Evolutionary conservation across 768 basidiomycete species (phyloP).

Genomic region (Termitomyces sp.): DNA sequence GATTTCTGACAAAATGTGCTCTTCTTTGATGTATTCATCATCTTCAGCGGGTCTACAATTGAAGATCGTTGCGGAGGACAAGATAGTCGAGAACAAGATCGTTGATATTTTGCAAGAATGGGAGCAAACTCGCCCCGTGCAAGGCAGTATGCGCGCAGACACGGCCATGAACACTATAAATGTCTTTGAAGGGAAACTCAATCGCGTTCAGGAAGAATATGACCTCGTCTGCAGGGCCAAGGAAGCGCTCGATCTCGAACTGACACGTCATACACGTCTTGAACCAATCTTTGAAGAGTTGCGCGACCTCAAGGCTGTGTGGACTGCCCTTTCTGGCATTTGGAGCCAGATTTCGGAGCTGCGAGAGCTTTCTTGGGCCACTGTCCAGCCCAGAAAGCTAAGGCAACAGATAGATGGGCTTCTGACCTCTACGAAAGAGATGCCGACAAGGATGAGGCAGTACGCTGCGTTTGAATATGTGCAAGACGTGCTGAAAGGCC

Average conservation of each 20-base stretch:
- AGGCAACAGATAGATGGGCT: conserved; percentile 93
- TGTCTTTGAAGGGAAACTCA: conserved; percentile 90
- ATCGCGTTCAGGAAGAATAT: conserved; percentile 89
- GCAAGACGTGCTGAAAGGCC: conserved; percentile 81
- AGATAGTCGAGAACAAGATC: conserved; percentile 95
- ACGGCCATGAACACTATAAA: conserved; percentile 95
- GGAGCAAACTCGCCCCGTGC: conserved; percentile 95
- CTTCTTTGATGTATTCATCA: neutral
- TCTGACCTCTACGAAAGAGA: conserved; percentile 91
- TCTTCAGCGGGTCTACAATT: conserved; percentile 87
- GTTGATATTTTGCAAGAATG: conserved; percentile 88
- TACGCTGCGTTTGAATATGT: conserved; percentile 99
- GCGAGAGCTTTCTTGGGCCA: conserved; percentile 85
- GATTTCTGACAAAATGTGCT: neutral
- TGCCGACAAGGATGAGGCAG: conserved; percentile 98
- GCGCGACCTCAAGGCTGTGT: conserved; percentile 95
- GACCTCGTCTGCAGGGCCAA: conserved; percentile 95
- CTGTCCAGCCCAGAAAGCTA: conserved; percentile 91
- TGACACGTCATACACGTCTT: conserved; percentile 84
- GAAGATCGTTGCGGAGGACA: conserved; percentile 99
- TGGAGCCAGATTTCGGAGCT: conserved; percentile 93
- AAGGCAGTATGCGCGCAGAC: conserved; percentile 95
- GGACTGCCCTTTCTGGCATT: conserved; percentile 97
- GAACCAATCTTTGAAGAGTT: conserved; percentile 95
- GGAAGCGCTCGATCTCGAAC: conserved; percentile 92